Evolutionary conservation across 1,139 yeast species (phyloP), one percentile per base, ranked within the genome.

Genomic region (Insectozyma bohioensis): DNA sequence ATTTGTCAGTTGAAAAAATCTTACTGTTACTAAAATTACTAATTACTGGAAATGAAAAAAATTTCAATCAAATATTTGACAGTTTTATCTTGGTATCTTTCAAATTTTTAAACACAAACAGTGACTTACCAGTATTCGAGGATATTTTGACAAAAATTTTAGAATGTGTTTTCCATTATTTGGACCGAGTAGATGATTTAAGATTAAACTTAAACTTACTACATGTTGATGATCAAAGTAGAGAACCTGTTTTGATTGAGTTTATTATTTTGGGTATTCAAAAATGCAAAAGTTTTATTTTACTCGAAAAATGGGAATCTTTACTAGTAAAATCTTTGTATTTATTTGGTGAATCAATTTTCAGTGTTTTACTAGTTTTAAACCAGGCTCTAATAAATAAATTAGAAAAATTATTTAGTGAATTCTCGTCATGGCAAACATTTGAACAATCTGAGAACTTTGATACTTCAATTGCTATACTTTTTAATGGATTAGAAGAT

Each of bases 401-500:
- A 44, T 53, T 77, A 12, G 61, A 61, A 12, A 41, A 35, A 1
- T 53, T 66, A 24, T 76, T 76, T 40, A 38, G 47, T 1, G 45
- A 36, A 20, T 37, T 56, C 3, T 27, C 45, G 10, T 32, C 32
- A 33, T 37, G 35, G 35, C 34, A 33, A 9, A 13, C 20, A 9
- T 50, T 43, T 50, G 58, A 40, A 42, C 61, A 40, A 5, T 35
- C 53, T 10, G 50, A 49, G 12, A 67, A 65, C 37, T 48, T 61
- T 4, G 80, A 74, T 29, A 58, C 67, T 4, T 69, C 75, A 1
- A 69, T 80, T 11, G 71, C 71, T 20, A 67, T 71, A 20, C 54
- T 84, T 20, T 56, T 85, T 27, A 63, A 72, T n/a, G 90, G 92
- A 0, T 54, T 85, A 23, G 88, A 84, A 45, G 80, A 78, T 37